Evolutionary conservation across 192 early-diverging fungal genomes (phyloP).

Genomic region (Backusella australiensis): DNA sequence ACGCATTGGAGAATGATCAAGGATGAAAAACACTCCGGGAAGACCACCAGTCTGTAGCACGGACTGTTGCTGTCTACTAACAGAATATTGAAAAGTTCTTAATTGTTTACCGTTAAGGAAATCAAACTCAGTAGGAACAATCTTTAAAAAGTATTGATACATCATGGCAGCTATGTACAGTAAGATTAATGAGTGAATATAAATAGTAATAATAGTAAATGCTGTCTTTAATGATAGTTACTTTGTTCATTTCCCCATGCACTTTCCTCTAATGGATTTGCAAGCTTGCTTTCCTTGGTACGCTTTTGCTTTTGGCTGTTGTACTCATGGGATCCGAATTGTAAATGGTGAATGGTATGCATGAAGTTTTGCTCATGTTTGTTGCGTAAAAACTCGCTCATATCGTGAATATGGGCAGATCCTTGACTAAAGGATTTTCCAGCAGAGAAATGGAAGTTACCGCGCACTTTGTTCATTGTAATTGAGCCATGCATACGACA

Average conservation of each 20-base stretch:
- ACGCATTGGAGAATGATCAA: constrained; percentile 95
- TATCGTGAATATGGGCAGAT: constrained; percentile 22
- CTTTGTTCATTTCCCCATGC: constrained; percentile 46
- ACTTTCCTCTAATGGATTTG: constrained; percentile 68
- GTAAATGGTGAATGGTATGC: constrained; percentile 77
- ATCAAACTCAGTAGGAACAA: constrained; percentile 81
- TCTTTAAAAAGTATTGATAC: constrained; percentile 94
- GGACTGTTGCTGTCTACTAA: constrained; percentile 81
- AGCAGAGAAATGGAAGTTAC: constrained; percentile 91
- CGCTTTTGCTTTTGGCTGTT: constrained; percentile 14
- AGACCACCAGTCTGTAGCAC: constrained; percentile 29
- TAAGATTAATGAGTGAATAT: background rate
- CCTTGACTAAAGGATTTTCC: constrained; percentile 73
- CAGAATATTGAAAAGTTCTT: constrained; percentile 91
- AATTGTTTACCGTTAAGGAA: constrained; percentile 67
- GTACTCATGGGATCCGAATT: constrained; percentile 60
- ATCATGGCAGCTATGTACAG: constrained; percentile 35
- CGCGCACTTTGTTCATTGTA: constrained; percentile 85
- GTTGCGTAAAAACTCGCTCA: constrained; percentile 14
- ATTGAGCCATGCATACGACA: constrained; percentile 80
- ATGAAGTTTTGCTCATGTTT: constrained; percentile 71
- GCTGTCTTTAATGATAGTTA: constrained; percentile 12
- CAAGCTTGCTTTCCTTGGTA: constrained; percentile 7
- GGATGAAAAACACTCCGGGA: constrained; percentile 77
- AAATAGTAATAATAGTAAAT: background rate